Percentiles rank a stretch among this genome's conserved stretches.
Conservation (phyloP, 805 yeast species). For the Metschnikowia anglica region DNA sequence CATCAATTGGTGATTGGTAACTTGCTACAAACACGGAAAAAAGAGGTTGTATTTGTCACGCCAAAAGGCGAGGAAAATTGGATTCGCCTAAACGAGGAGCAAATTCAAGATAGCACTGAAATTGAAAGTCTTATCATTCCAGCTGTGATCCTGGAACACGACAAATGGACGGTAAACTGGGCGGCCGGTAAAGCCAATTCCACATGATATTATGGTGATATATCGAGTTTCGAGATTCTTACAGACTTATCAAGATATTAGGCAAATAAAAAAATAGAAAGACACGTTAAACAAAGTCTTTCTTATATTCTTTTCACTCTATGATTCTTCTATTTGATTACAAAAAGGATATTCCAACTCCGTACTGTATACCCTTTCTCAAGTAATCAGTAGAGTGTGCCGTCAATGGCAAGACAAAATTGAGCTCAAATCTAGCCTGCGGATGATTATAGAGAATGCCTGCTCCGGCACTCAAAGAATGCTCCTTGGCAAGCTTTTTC, state of each 20-base stretch:
- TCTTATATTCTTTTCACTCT: neutral
- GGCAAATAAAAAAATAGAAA: neutral
- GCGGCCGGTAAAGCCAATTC: constrained; percentile 1
- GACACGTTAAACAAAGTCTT: neutral
- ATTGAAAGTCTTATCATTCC: constrained; percentile 85
- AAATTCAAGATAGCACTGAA: constrained; percentile 46
- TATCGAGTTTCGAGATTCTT: too few species aligned
- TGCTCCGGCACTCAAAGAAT: constrained; percentile 44
- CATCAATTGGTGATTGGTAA: constrained; percentile 97
- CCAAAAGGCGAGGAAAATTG: constrained; percentile 45
- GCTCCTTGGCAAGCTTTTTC: constrained; percentile 14
- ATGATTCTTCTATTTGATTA: constrained; percentile 20
- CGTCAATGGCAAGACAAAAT: constrained; percentile 50
- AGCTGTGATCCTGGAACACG: constrained; percentile 63
- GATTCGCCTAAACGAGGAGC: constrained; percentile 49
- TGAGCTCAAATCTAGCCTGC: constrained; percentile 56
- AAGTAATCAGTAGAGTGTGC: constrained; percentile 45
- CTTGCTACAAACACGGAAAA: constrained; percentile 81
- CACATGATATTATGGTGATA: too few species aligned
- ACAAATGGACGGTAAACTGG: constrained; percentile 49
- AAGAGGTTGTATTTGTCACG: constrained; percentile 82
- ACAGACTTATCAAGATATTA: neutral
- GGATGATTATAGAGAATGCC: constrained; percentile 57
- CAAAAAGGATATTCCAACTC: constrained; percentile 58
- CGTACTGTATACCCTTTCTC: constrained; percentile 57